Percentiles rank a stretch among this genome's conserved stretches.
phyloP scores from a whole-genome alignment of 257 asterid species.

The Nicotiana tabacum region DNA sequence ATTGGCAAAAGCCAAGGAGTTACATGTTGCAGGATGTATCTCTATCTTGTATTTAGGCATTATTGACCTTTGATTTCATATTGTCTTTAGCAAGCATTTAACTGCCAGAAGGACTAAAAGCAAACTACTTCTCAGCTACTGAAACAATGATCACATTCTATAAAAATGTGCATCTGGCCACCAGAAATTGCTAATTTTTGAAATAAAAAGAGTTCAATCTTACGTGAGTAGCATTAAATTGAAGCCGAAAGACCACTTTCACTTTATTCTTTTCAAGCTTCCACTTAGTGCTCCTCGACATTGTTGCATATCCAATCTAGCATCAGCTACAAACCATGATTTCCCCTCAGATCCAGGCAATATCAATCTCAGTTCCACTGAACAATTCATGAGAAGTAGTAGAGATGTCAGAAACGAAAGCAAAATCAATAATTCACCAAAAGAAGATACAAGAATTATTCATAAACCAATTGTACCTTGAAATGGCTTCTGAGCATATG shows the following conservation, averaged over 20 bases:
- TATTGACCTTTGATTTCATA: not conserved
- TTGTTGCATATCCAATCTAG: conserved; percentile 41
- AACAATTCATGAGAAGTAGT: not conserved
- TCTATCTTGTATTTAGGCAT: not conserved
- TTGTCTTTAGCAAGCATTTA: not conserved
- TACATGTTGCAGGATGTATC: not conserved
- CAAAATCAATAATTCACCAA: not conserved
- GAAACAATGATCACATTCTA: not conserved
- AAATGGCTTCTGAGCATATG: not conserved
- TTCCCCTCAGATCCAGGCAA: conserved; percentile 7
- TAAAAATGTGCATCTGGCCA: not conserved
- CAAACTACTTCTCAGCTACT: not conserved
- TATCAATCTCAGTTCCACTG: conserved; percentile 15
- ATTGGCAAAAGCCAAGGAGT: not conserved
- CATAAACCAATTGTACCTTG: not conserved
- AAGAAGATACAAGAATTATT: not conserved
- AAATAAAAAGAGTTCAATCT: conserved; percentile 20
- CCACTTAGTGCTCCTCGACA: conserved; percentile 93
- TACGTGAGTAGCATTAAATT: conserved; percentile 95
- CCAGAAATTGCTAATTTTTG: not conserved
- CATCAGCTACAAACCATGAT: conserved; percentile 34
- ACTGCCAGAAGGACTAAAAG: not conserved
- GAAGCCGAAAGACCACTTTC: conserved; percentile 98
- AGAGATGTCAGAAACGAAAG: not conserved
- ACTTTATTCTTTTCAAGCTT: conserved; percentile 96